These are phyloP conservation scores for Mucor circinelloides DNA, from an alignment of 371 early-diverging fungal genomes.

Conservation along the genomic window DNA sequence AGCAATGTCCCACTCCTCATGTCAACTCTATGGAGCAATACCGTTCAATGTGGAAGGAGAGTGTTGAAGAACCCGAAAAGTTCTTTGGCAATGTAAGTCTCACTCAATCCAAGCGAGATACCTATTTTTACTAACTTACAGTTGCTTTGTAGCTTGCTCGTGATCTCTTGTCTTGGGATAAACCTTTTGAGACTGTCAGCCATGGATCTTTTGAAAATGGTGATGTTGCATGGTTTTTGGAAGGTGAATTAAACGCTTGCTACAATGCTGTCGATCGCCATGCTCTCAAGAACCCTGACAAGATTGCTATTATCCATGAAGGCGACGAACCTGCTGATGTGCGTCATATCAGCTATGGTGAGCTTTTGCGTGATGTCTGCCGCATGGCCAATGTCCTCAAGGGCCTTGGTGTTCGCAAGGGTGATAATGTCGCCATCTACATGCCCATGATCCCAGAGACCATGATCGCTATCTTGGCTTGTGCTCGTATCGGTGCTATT, in stretches of 20 bases:
- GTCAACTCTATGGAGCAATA: conserved; percentile 80
- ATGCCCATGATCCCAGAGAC: conserved; percentile 98
- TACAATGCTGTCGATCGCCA: conserved; percentile 98
- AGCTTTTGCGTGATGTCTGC: conserved; percentile 82
- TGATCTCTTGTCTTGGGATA: conserved; percentile 70
- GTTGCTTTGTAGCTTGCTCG: not conserved
- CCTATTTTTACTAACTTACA: conserved; percentile 59
- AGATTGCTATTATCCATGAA: conserved; percentile 89
- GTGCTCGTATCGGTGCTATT: conserved; percentile 92
- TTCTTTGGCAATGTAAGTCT: conserved; percentile 83
- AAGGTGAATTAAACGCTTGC: conserved; percentile 91
- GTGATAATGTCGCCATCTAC: conserved; percentile 94
- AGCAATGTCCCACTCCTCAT: conserved; percentile 65
- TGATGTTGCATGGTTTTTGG: conserved; percentile 91
- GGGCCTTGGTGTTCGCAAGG: conserved; percentile 82
- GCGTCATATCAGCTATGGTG: conserved; percentile 80
- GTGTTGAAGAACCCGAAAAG: conserved; percentile 75
- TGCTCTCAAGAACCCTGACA: conserved; percentile 67
- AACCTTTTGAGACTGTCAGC: conserved; percentile 71
- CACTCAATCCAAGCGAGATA: not conserved
- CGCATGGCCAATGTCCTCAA: conserved; percentile 82
- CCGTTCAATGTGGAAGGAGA: conserved; percentile 73
- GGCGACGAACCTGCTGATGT: conserved; percentile 84
- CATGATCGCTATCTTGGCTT: conserved; percentile 89
- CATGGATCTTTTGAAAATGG: conserved; percentile 71